A percentile compares a stretch with the other conserved stretches of the same genome.
Evolutionary conservation across 805 yeast genomes (phyloP).

Genomic region (Candida khao-thaluensis): DNA sequence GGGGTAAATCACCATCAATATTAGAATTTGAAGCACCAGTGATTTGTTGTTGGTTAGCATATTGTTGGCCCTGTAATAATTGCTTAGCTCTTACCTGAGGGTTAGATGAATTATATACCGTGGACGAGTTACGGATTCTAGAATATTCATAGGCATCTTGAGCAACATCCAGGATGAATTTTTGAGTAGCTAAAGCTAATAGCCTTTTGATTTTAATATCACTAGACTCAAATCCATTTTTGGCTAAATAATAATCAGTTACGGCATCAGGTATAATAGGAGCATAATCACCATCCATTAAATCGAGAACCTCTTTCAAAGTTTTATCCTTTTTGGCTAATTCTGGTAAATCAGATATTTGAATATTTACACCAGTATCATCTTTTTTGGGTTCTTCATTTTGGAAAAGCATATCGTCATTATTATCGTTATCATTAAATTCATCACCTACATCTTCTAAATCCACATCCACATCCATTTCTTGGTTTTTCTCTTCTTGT

Average conservation of each 20-base stretch:
- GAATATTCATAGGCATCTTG: constrained; percentile 96
- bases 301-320: constrained; percentile 74
- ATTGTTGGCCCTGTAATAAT: constrained; percentile 63
- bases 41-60: constrained; percentile 38
- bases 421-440: constrained; percentile 23
- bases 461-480: constrained; percentile 10
- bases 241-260: constrained; percentile 84
- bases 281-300: constrained; percentile 87
- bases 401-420: constrained; percentile 7
- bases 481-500: constrained; percentile 16
- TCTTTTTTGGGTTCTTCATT: constrained; percentile 1
- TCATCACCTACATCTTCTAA: constrained; percentile 22
- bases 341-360: constrained; percentile 52
- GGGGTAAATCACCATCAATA: constrained; percentile 39
- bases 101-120: constrained; percentile 81
- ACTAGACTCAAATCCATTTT: constrained; percentile 79
- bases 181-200: constrained; percentile 92
- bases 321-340: constrained; percentile 77
- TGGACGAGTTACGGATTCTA: constrained; percentile 81
- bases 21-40: constrained; percentile 27
- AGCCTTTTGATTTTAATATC: constrained; percentile 75
- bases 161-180: constrained; percentile 90
- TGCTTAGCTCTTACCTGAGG: constrained; percentile 86
- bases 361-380: constrained; percentile 12
- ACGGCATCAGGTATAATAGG: constrained; percentile 97